A percentile compares a stretch with the other conserved stretches of the same genome.
Evolutionary conservation across 2,329 filamentous ascomycete species (phyloP).

Genomic region (Neurospora crassa): DNA sequence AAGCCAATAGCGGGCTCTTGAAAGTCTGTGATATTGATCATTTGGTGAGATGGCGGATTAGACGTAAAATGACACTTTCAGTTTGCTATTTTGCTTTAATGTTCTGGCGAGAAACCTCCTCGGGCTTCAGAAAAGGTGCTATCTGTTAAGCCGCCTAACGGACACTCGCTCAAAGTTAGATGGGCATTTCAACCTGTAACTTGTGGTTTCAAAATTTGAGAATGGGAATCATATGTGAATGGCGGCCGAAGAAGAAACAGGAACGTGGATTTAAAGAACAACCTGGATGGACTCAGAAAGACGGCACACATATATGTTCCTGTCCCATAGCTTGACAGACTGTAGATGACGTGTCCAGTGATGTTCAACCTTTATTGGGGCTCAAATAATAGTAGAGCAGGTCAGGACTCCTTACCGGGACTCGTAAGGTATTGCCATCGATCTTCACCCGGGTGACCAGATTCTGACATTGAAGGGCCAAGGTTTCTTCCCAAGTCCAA

Average conservation of each 20-base stretch:
- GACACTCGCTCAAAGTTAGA: no score
- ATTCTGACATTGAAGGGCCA: neutral
- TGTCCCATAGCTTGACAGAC: neutral
- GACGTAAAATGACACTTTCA: no score
- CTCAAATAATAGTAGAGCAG: neutral
- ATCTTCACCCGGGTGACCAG: neutral
- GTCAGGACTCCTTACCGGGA: neutral
- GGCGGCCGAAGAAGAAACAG: neutral
- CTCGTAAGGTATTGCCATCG: neutral
- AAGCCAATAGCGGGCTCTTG: no score
- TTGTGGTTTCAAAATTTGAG: no score
- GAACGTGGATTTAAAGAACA: neutral
- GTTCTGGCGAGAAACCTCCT: no score
- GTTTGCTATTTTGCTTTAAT: no score
- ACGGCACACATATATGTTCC: neutral
- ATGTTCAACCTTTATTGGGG: neutral
- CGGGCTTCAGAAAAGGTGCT: no score
- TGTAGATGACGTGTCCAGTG: neutral
- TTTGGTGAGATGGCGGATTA: no score
- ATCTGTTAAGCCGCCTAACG: no score
- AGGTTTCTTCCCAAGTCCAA: neutral
- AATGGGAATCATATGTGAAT: neutral
- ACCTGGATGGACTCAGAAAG: neutral
- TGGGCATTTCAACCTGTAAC: no score
- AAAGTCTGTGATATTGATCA: no score